Evolutionary conservation across 2,329 filamentous ascomycete species (phyloP), one percentile per base, ranked within the genome.

Genomic region (Ramichloridium luteum): DNA sequence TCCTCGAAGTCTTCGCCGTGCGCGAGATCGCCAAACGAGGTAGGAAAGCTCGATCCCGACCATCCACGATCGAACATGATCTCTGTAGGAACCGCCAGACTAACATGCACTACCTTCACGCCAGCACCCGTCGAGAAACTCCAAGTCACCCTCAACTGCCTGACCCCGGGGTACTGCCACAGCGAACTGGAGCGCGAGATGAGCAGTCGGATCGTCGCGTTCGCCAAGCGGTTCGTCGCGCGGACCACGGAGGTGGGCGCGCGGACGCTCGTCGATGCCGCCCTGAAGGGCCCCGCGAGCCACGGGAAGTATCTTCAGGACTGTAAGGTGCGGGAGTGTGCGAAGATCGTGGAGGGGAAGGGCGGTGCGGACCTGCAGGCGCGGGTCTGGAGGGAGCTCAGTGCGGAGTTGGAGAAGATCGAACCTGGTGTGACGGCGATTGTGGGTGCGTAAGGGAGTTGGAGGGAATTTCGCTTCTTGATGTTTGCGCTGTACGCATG

Each of bases 111-210:
- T 23, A n/a, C n/a, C n/a, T 23, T n/a, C 20, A n/a, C 6, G 34
- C 47, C 4, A 46, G 50, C 5, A 36, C 54, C 1, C 34, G 25
- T 40, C 2, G 40, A 49, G 3, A 39, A 49, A 25, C 44, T 51
- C 8, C 35, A 42, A 4, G 62, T 72, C 23, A 60, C 61, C 1
- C 41, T 74, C 35, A 72, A 70, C 43, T 56, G 57, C 37, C 38
- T 68, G 13, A 69, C 68, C 34, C 70, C 70, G 0, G 69, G 69
- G 1, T 53, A 67, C 16, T 73, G 69, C 45, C 56, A 67, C 25
- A 63, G 64, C 1, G 46, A 60, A 14, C 51, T 74, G 1, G 44
- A 40, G 4, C 55, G 67, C 2, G 59, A 68, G 0, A 32, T 20
- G 8, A 27, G 20, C 15, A 31, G 32, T 16, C n/a, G 27, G 5